Base-by-base conservation (phyloP, 1,284 basidiomycete species). In the Leccinum olivaceoglutinosum region DNA sequence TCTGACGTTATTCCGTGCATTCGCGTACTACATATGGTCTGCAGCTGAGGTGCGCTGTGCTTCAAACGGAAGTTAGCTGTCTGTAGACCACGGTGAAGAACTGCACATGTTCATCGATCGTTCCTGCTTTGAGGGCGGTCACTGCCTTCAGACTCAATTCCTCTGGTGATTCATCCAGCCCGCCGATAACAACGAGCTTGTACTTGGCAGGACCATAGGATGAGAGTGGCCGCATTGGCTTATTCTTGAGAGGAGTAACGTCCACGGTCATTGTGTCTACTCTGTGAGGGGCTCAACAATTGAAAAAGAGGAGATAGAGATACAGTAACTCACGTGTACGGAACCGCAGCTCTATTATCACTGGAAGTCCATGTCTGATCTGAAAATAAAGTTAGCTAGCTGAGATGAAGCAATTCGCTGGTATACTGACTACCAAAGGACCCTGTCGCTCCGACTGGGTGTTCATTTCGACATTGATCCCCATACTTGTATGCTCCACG, bases 201-300 rank as follows among this genome's bases (percentile, higher is more conserved):
- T 83, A 73, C 71, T 95, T 94, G 1, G 87, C 85, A 25, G 91
- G 85, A 0, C 83, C 94, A 73, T 91, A 97, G 0, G 85, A 89
- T 0, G 92, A 88, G 1, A 96, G 77, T n/a, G 89, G 87, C 89
- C 92, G 97, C 7, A 83, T 62, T 0, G 94, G 95, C 69, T 86
- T 87, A 21, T 93, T 91, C 4, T 74, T 76, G 16, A 75, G 75
- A 6, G 75, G 72, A 3, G 83, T 85, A n/a, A 93, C 70, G 69
- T 93, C 92, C 53, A 76, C 78, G 14, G 73, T 71, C 38, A 92
- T 81, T 1, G 80, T 76, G 14, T 92, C 89, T n/a, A 76, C 68
- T 16, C 89, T 92, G 70, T 21, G 39, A 49, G 57, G 36, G 34
- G 38, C n/a, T 64, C 32, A 41, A 14, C 66, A 10, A 65, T 68